Percentiles rank a stretch among this genome's conserved stretches.
Conservation (phyloP, 768 basidiomycete species). For the Nidula microcarpa region DNA sequence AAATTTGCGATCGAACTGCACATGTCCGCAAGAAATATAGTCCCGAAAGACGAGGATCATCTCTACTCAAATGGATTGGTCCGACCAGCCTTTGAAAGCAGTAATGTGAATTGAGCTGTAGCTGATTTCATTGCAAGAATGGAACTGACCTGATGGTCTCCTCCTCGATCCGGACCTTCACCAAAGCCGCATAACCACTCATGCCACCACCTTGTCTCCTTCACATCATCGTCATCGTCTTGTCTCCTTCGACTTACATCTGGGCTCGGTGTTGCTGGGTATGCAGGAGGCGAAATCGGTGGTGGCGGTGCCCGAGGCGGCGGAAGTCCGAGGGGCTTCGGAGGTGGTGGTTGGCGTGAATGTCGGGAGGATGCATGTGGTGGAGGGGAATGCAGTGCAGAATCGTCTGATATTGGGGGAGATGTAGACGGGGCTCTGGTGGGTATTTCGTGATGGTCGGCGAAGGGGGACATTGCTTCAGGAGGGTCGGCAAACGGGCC, state of each 20-base stretch:
- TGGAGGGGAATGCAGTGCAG: slow-evolving; percentile 1
- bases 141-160: slow-evolving; percentile 61
- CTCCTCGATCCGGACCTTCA: slow-evolving; percentile 71
- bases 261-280: slow-evolving; percentile 14
- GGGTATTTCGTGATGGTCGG: slow-evolving; percentile 25
- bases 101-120: background rate
- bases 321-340: slow-evolving; percentile 60
- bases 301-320: slow-evolving; percentile 47
- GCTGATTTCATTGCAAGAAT: background rate
- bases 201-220: slow-evolving; percentile 71
- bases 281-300: slow-evolving; percentile 17
- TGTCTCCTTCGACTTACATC: background rate
- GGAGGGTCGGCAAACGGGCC: slow-evolving; percentile 51
- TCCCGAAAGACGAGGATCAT: no score
- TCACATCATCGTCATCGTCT: slow-evolving; percentile 23
- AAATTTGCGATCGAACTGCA: no score
- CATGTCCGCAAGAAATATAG: no score
- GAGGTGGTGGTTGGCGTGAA: slow-evolving; percentile 33
- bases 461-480: slow-evolving; percentile 46
- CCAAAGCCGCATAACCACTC: slow-evolving; percentile 83
- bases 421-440: background rate
- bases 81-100: slow-evolving; percentile 56
- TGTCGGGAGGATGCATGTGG: slow-evolving; percentile 12
- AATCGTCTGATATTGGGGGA: background rate
- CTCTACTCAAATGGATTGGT: slow-evolving; percentile 66